Evolutionary conservation across 2,329 filamentous ascomycete species (phyloP), one percentile per base, ranked within the genome.

Genomic region (Colletotrichum viniferum): DNA sequence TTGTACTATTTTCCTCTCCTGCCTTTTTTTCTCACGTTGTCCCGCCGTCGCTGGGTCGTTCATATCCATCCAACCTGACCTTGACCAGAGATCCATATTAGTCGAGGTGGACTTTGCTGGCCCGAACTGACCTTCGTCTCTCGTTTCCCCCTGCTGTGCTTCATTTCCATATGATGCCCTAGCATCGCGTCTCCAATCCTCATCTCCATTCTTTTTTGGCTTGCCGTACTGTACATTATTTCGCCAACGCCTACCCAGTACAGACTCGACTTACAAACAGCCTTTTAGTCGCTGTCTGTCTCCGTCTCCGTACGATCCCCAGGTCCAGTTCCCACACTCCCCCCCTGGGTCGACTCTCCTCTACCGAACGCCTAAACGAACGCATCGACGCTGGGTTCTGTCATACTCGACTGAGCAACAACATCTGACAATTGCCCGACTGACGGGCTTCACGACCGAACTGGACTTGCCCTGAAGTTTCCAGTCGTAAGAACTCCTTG

Each of bases 141-240:
- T 73, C 70, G 69, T 61, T 74, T 73, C 70, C 73, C 43, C 70
- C 64, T 73, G 69, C 34, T 48, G 69, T 56, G 73, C 69, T 73
- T 69, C 64, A 69, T 69, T 73, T 69, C 63, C 73, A 73, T 73
- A 76, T 76, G 64, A 73, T 76, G 73, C 69, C 70, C 73, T 73
- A 76, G 73, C 58, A 73, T 63, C 64, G 73, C 52, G 58, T 61
- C 69, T 63, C 73, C 73, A 38, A 76, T 28, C 64, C 34, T 36
- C 70, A 69, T 69, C 70, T 65, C 73, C 73, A 69, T 76, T 64
- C 52, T 69, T 73, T 43, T 64, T 36, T 52, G 58, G 58, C 43
- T 65, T 56, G 70, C 64, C 13, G 34, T 28, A 32, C 52, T 67
- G 62, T 74, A 55, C 72, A 69, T 52, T 69, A 60, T 61, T 61